phyloP scores from a whole-genome alignment of 345 rosid genomes.

The Cardiospermum halicacabum region DNA sequence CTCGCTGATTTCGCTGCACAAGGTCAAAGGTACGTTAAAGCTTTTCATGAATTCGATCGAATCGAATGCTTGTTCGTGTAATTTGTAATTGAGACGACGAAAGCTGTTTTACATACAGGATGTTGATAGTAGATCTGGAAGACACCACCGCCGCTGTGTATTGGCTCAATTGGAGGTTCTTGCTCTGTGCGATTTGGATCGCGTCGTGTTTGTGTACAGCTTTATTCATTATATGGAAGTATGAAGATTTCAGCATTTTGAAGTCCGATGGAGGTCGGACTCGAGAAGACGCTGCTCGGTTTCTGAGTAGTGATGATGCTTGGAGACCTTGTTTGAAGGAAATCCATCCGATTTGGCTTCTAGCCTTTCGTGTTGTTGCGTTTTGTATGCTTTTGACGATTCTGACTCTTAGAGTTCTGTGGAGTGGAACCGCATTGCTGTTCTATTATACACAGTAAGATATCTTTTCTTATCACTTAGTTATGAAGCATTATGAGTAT shows the following conservation, averaged over 20 bases:
- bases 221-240: conserved; percentile 40
- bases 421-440: conserved; percentile 36
- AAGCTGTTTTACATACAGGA: conserved; percentile 18
- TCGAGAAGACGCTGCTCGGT: conserved; percentile 17
- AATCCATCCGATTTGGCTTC: conserved; percentile 61
- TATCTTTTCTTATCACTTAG: conserved; percentile 14
- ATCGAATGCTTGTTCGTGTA: not conserved
- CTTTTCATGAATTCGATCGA: not conserved
- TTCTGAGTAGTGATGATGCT: conserved; percentile 29
- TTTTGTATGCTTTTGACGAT: conserved; percentile 46
- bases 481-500: too few species aligned
- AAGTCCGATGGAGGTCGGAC: conserved; percentile 22
- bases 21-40: not conserved
- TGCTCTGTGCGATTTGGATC: conserved; percentile 58
- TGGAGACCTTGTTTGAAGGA: conserved; percentile 59
- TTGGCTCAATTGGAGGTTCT: conserved; percentile 72
- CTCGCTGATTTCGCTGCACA: not conserved
- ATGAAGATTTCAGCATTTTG: conserved; percentile 30
- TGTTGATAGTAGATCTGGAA: conserved; percentile 19
- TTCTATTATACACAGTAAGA: conserved; percentile 62
- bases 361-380: conserved; percentile 46
- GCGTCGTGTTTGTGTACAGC: conserved; percentile 35
- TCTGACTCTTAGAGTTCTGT: conserved; percentile 23
- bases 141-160: conserved; percentile 40
- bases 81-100: not conserved